Evolutionary conservation across 345 rosid species (phyloP), one percentile per base, ranked within the genome.

Genomic region (Garcia nutans): DNA sequence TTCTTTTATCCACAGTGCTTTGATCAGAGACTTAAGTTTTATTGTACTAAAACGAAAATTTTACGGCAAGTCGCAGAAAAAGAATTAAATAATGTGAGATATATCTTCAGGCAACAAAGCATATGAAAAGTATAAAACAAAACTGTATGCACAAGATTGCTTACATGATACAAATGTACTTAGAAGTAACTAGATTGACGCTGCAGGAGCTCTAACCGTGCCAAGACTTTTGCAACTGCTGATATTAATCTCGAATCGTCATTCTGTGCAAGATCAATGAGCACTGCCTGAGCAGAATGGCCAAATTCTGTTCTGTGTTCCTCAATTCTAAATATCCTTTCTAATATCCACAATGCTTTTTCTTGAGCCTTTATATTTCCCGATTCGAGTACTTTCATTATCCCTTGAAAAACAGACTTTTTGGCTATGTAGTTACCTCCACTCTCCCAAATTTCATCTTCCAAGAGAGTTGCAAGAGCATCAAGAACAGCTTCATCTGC

Each of bases 161-260:
- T 63, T 37, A 28, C 47, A 62, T 56, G 17, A 47, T 3, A n/a
- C 26, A 65, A 52, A 64, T 31, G 15, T 2, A 37, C 74, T 87
- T 81, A 90, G 41, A 90, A 87, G 77, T 88, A 90, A 81, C 91
- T 88, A 26, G 92, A 90, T 49, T 88, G 92, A 68, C 6, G 55
- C 60, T 87, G 92, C 68, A 87, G 77, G 62, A 90, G 88, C 47
- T 88, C 90, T 24, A 90, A 88, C 72, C 82, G 86, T 0, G 88
- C 91, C 88, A 90, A 75, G 20, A 90, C 28, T 78, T 77, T 85
- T 15, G 86, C 90, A 11, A 81, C 75, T 6, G 82, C 28, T 23
- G 94, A 62, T 71, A 76, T 90, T 77, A 90, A 58, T 66, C 82
- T 84, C 15, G 85, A 73, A 47, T 88, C 85, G 9, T 85, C 86